phyloP scores from a whole-genome alignment of 2,329 filamentous ascomycete species.

The Colletotrichum chlorophyti region DNA sequence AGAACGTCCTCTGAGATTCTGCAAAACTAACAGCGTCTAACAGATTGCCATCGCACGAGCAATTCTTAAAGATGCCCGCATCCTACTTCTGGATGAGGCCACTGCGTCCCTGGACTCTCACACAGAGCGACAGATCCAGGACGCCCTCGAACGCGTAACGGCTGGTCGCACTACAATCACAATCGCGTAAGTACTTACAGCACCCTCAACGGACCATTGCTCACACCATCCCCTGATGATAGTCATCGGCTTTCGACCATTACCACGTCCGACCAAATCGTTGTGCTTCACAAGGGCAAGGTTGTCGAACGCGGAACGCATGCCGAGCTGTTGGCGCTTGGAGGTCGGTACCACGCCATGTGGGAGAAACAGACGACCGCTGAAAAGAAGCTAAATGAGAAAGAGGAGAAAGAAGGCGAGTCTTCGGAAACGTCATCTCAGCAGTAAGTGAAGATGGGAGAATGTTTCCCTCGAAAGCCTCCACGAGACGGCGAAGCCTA shows the following conservation, averaged over 20 bases:
- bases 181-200: constrained; percentile 48
- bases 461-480: background rate
- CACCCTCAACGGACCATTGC: background rate
- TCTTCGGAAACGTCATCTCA: constrained; percentile 22
- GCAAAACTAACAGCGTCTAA: background rate
- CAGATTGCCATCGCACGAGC: constrained; percentile 66
- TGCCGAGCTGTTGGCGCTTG: constrained; percentile 48
- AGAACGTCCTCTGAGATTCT: background rate
- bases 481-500: background rate
- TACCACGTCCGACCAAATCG: constrained; percentile 59
- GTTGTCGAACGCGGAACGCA: constrained; percentile 60
- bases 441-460: background rate
- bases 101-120: constrained; percentile 73
- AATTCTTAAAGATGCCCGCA: constrained; percentile 72
- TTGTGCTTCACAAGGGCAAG: constrained; percentile 59
- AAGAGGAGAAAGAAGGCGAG: constrained; percentile 22
- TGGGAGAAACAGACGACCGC: constrained; percentile 58
- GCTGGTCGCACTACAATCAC: constrained; percentile 59
- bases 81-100: constrained; percentile 75
- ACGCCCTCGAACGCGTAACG: constrained; percentile 55
- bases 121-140: constrained; percentile 64
- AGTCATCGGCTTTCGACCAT: constrained; percentile 66
- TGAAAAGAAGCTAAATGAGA: constrained; percentile 41
- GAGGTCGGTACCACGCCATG: constrained; percentile 57
- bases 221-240: background rate